Evolutionary conservation across 2,329 filamentous ascomycete genomes (phyloP), one percentile per base, ranked within the genome.

Genomic region (Xylariaceae sp.): DNA sequence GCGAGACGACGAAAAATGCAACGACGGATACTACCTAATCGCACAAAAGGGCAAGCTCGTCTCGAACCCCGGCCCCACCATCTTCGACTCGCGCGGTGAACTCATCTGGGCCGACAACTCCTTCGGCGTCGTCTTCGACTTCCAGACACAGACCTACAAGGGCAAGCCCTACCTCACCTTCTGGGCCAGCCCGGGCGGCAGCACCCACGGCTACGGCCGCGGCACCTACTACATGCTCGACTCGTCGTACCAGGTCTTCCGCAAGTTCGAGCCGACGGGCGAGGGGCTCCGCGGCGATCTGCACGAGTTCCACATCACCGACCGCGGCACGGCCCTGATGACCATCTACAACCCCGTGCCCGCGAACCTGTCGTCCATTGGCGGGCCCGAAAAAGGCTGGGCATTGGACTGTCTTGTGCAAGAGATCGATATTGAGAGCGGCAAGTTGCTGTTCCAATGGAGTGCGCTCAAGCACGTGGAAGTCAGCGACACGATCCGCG

Each of bases 141-240:
- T 66, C 9, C 56, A 65, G 42, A 58, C 71, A 2, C 72, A 74
- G 58, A 65, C 53, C 2, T 70, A 74, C 62, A 68, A 71, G 23
- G 71, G 72, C 15, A 69, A 67, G 10, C 58, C 66, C 0, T 72
- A 75, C 55, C 59, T 75, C 7, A 72, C 72, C 9, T 75, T 76
- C 54, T 76, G 72, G 73, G 65, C 72, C 37, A 70, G 67, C 11
- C 70, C 71, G 11, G 69, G 69, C 11, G 64, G 68, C 34, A 61
- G 56, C 9, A 42, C 34, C 1, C 56, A 61, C 35, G 64, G 65
- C 4, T 67, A 64, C 39, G 66, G 64, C 6, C 63, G 62, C 7
- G 66, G 65, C 3, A 60, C 60, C 1, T 72, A 70, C 49, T 68
- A 73, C 39, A 68, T 74, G 48, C 69, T 69, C 35, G 71, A 74